These are phyloP conservation scores for Cladophialophora carrionii DNA, from an alignment of 2,329 filamentous ascomycete species.

Conservation along the genomic window DNA sequence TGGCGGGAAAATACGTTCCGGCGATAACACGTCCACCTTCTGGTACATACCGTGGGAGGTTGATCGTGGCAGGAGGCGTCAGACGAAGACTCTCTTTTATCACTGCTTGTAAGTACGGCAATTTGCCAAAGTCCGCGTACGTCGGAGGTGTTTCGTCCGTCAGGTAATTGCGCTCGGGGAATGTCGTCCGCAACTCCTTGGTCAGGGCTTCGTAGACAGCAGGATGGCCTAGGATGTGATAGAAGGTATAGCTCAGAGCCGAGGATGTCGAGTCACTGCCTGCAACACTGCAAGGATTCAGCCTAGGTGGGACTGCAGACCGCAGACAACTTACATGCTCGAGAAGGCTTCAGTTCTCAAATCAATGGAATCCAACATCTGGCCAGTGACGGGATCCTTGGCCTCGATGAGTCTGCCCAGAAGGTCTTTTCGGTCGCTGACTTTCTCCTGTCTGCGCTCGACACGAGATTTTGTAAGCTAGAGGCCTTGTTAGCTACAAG, in stretches of 20 bases:
- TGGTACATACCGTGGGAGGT: conserved; percentile 10
- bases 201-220: conserved; percentile 9
- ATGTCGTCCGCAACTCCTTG: conserved; percentile 2
- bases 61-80: conserved; percentile 14
- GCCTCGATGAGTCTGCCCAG: conserved; percentile 15
- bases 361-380: neutral
- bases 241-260: conserved; percentile 10
- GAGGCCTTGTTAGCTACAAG: neutral
- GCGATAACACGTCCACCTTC: neutral
- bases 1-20: neutral
- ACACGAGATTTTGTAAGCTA: conserved; percentile 12
- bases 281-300: neutral
- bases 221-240: conserved; percentile 9
- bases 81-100: conserved; percentile 15
- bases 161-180: neutral
- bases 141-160: conserved; percentile 2
- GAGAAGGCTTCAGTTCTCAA: neutral
- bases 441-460: conserved; percentile 13
- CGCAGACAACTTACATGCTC: neutral
- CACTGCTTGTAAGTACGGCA: conserved; percentile 11
- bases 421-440: conserved; percentile 16
- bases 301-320: neutral
- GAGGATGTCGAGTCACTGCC: neutral
- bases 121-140: conserved; percentile 13
- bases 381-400: conserved; percentile 1